Percentiles rank a stretch among this genome's conserved stretches.
Conservation (phyloP, 2,329 filamentous ascomycete species). For the Escovopsis weberi region DNA sequence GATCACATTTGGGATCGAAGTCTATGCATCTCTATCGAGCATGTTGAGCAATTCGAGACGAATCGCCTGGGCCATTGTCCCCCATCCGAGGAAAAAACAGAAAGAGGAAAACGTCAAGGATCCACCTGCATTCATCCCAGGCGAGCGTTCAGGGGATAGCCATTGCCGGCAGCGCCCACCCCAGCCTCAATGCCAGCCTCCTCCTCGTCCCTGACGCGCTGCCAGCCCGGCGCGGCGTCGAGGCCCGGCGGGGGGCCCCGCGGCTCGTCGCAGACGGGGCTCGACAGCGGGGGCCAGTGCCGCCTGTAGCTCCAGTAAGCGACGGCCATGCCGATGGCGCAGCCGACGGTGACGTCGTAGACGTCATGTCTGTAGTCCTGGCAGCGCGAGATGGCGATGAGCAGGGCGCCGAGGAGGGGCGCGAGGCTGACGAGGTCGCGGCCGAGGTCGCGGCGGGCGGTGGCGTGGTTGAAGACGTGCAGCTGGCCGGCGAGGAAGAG, state of each 20-base stretch:
- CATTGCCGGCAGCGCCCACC: constrained; percentile 20
- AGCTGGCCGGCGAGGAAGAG: constrained; percentile 56
- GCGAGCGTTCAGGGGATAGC: constrained; percentile 1
- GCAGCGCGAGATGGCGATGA: constrained; percentile 54
- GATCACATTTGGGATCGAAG: too few relatives aligned
- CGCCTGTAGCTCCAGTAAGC: constrained; percentile 53
- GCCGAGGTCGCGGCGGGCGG: constrained; percentile 32
- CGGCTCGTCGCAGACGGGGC: constrained; percentile 40
- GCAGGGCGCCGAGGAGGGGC: constrained; percentile 46
- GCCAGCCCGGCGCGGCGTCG: constrained; percentile 21
- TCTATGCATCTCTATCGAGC: not conserved
- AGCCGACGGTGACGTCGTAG: constrained; percentile 51
- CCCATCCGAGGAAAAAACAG: too few relatives aligned
- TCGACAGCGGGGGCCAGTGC: constrained; percentile 44
- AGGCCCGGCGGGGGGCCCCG: constrained; percentile 35
- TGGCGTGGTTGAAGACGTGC: constrained; percentile 35
- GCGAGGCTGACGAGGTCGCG: constrained; percentile 41
- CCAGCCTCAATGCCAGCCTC: constrained; percentile 30
- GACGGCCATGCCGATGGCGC: constrained; percentile 42
- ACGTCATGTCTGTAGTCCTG: constrained; percentile 60
- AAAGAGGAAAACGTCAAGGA: too few relatives aligned
- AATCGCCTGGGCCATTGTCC: too few relatives aligned
- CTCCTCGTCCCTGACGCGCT: constrained; percentile 39
- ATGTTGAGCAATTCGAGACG: not conserved
- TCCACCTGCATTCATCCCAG: not conserved